phyloP scores from a whole-genome alignment of 192 early-diverging fungal species.

The Umbelopsis vinacea region DNA sequence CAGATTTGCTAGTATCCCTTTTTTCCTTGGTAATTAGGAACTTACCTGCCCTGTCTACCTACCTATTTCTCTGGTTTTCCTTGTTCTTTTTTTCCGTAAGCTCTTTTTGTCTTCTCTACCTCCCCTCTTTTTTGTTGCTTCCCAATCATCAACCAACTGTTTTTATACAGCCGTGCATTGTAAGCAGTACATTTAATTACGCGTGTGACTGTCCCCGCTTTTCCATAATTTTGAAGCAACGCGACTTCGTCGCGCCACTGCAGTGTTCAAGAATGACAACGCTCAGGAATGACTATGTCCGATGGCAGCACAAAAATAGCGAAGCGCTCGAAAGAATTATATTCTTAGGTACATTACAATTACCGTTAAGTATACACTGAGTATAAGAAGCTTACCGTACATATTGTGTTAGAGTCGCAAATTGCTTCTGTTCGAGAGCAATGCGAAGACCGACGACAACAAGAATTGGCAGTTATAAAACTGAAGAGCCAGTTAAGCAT shows the following conservation, averaged over 20 bases:
- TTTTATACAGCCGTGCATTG: background rate
- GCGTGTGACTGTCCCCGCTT: background rate
- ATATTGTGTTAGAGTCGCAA: background rate
- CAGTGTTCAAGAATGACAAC: background rate
- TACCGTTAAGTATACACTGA: no score
- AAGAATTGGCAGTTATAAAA: background rate
- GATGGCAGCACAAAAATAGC: slow-evolving; percentile 14
- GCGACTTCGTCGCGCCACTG: background rate
- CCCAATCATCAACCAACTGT: background rate
- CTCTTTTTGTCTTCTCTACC: background rate
- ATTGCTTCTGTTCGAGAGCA: background rate
- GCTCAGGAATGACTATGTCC: background rate
- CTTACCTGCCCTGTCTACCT: background rate
- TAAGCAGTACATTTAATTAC: background rate
- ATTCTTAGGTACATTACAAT: background rate
- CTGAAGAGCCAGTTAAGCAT: background rate
- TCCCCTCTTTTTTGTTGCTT: background rate
- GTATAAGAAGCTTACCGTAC: no score
- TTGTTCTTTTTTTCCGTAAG: background rate
- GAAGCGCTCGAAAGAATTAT: slow-evolving; percentile 2
- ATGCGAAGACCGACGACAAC: background rate
- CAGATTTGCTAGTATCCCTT: background rate
- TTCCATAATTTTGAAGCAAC: background rate
- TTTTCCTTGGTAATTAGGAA: background rate
- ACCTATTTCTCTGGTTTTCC: background rate